Percentiles rank a stretch among this genome's conserved stretches.
These are phyloP conservation scores for Xylaria sp. DNA, from an alignment of 2,329 filamentous ascomycete genomes.

Conservation along the genomic window DNA sequence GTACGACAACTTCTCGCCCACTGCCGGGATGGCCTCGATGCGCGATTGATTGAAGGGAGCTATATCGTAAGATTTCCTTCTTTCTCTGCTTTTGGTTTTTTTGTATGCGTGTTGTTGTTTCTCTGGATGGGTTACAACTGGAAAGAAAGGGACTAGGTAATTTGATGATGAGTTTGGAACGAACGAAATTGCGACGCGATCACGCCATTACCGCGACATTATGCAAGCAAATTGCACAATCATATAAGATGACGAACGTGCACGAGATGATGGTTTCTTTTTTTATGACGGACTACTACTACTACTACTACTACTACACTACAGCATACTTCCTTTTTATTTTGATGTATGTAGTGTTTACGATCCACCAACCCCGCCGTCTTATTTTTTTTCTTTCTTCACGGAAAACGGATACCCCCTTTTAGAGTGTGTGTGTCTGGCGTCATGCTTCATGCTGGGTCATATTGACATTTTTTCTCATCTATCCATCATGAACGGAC, in stretches of 20 bases:
- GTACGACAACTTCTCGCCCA: constrained; percentile 58
- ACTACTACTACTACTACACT: constrained; percentile 4
- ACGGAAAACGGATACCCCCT: constrained; percentile 35
- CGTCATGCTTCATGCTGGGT: constrained; percentile 30
- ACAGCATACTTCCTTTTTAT: neutral
- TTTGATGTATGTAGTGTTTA: constrained; percentile 7
- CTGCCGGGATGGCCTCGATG: constrained; percentile 49
- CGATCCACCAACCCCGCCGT: constrained; percentile 3
- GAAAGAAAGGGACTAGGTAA: constrained; percentile 22
- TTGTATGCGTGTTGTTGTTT: constrained; percentile 8
- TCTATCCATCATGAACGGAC: constrained; percentile 11
- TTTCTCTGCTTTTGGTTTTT: constrained; percentile 8
- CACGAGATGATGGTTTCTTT: constrained; percentile 19
- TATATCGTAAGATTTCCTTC: neutral
- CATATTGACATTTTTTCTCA: constrained; percentile 14
- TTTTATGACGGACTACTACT: constrained; percentile 3
- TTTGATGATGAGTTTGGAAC: constrained; percentile 31
- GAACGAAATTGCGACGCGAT: constrained; percentile 39
- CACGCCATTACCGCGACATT: constrained; percentile 48
- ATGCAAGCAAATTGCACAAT: constrained; percentile 40
- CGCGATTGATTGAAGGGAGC: constrained; percentile 39
- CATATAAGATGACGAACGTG: constrained; percentile 16
- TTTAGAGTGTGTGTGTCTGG: constrained; percentile 39
- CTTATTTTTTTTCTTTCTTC: constrained; percentile 17
- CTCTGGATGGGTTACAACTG: neutral